Evolutionary conservation across 2,329 filamentous ascomycete species (phyloP), one percentile per base, ranked within the genome.

Genomic region (Fusarium oligoseptatum): DNA sequence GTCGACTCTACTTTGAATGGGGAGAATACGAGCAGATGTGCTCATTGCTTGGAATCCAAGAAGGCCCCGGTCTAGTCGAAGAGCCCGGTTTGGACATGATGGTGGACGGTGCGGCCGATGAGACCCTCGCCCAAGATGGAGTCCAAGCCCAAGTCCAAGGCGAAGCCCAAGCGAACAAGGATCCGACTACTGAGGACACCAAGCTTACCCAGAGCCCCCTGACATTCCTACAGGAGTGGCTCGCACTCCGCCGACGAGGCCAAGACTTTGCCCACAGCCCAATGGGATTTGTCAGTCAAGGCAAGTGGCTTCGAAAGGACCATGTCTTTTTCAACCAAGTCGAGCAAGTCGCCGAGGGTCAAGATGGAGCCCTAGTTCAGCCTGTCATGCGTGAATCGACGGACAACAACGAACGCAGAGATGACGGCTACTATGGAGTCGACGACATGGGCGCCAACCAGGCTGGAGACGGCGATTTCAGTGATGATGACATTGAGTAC

Each of bases 201-300:
- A 70, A 67, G 32, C 71, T 77, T 14, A 62, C 60, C 6, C 57
- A 73, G 22, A 77, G 82, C 22, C 85, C 86, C 0, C 71, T 86
- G 6, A 81, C 78, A 0, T 90, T 90, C 75, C 75, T 92, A 0
- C 84, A 88, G 24, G 89, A 92, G 55, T 92, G 89, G 89, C 80
- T 92, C 1, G 81, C 87, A 0, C 68, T 89, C 0, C 84, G 87
- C 1, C 86, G 89, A 1, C 87, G 87, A 41, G 87, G 87, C 0
- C 88, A 91, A 66, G 89, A 92, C 67, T 86, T 91, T 61, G 76
- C 85, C 15, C 87, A 91, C 29, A 92, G 89, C 0, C 90, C 89
- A 0, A 91, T 92, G 85, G 89, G 89, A 0, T 88, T 87, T 74
- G 66, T 91, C 6, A 87, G 86, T 3, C 87, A 88, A 14, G 87